Conservation (phyloP, 768 basidiomycete species). For the Lentinula boryana region DNA sequence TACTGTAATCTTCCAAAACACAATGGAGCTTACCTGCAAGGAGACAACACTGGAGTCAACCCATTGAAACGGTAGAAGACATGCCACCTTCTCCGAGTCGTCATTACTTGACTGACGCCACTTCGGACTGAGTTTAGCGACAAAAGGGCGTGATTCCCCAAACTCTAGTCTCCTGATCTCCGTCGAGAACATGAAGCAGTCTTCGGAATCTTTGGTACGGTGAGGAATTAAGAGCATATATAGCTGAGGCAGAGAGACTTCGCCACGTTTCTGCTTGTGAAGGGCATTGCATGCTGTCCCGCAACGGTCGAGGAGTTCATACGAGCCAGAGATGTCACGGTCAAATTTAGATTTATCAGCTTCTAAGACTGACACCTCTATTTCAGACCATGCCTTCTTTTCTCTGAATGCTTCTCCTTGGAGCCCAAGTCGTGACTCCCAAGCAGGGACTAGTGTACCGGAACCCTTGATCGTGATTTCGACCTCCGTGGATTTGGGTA, state of each 20-base stretch:
- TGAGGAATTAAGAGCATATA: slow-evolving; percentile 87
- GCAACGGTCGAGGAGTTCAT: slow-evolving; percentile 76
- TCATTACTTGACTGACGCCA: slow-evolving; percentile 71
- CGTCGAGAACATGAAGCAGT: slow-evolving; percentile 81
- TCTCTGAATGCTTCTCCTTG: slow-evolving; percentile 57
- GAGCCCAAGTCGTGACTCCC: slow-evolving; percentile 81
- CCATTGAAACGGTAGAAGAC: slow-evolving; percentile 66
- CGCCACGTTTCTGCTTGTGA: slow-evolving; percentile 57
- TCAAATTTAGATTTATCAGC: slow-evolving; percentile 51
- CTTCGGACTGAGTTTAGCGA: slow-evolving; percentile 64
- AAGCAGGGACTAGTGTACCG: slow-evolving; percentile 72
- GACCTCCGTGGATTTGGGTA: slow-evolving; percentile 56
- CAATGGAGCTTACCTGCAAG: slow-evolving; percentile 42
- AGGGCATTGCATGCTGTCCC: slow-evolving; percentile 84
- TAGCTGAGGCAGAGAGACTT: slow-evolving; percentile 51
- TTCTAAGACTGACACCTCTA: slow-evolving; percentile 56
- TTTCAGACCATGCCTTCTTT: slow-evolving; percentile 57
- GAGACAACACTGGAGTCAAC: slow-evolving; percentile 37
- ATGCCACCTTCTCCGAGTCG: slow-evolving; percentile 43
- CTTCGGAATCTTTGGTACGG: slow-evolving; percentile 63
- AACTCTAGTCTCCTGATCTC: slow-evolving; percentile 75
- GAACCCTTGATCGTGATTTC: slow-evolving; percentile 55
- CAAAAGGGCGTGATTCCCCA: slow-evolving; percentile 71
- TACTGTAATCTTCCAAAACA: slow-evolving; percentile 6
- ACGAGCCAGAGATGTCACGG: slow-evolving; percentile 76